phyloP scores from a whole-genome alignment of 2,329 filamentous ascomycete genomes.

The Trichophyton verrucosum region DNA sequence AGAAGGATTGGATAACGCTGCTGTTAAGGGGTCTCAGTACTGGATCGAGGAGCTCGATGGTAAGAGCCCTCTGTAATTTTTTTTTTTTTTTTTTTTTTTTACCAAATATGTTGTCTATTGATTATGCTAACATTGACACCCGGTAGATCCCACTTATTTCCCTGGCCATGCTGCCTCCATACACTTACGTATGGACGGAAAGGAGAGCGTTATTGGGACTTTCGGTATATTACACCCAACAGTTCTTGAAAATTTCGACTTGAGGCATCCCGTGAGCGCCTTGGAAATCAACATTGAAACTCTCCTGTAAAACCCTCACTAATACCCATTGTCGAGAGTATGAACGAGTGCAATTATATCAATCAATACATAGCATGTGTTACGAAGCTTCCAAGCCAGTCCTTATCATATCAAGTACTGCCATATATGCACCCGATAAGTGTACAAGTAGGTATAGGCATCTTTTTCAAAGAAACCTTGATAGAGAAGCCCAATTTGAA shows the following conservation, averaged over 20 bases:
- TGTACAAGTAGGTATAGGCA: neutral
- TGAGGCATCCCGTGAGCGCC: constrained; percentile 85
- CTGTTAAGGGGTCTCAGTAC: constrained; percentile 56
- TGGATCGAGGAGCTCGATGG: constrained; percentile 88
- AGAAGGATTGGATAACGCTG: constrained; percentile 51
- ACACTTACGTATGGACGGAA: constrained; percentile 60
- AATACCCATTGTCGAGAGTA: neutral
- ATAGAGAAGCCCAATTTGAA: neutral
- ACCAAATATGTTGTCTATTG: neutral
- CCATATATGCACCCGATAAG: neutral
- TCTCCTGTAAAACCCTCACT: constrained; percentile 52
- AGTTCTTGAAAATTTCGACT: constrained; percentile 84
- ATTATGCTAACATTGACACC: neutral
- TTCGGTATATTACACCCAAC: constrained; percentile 91
- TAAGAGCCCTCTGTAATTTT: constrained; percentile 25
- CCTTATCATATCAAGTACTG: no score
- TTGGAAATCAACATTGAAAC: constrained; percentile 90
- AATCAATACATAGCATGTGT: neutral
- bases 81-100: no score
- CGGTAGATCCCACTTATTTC: constrained; percentile 71
- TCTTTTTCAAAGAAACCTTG: neutral
- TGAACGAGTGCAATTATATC: neutral
- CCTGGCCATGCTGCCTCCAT: constrained; percentile 78
- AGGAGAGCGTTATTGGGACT: constrained; percentile 66
- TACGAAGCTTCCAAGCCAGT: neutral